Evolutionary conservation across 2,329 filamentous ascomycete species (phyloP), one percentile per base, ranked within the genome.

Genomic region (Botrytis medusae): DNA sequence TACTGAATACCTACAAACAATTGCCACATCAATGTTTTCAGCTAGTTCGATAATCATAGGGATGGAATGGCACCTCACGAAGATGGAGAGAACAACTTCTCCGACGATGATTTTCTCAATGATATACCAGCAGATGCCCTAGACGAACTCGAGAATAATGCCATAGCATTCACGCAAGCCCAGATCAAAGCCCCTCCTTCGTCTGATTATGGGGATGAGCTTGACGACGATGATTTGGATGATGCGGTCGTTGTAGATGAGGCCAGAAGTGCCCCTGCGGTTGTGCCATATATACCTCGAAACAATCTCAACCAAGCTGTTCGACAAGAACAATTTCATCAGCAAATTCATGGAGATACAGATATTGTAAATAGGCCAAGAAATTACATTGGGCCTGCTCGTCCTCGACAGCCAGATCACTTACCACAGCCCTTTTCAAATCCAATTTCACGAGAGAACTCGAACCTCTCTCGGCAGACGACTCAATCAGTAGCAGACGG

Each of bases 101-200:
- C 86, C 74, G 90, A 91, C 79, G 90, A 91, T 79, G 89, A 90
- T 79, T 89, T 86, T 74, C 84, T 92, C 77, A 89, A 92, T 80
- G 84, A 87, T 59, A 82, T 92, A 60, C 87, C 89, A 76, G 84
- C 86, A 75, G 85, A 86, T 75, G 84, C 84, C 64, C 83, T 92
- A 5, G 85, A 88, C 77, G 88, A 91, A 79, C 87, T 92, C 75
- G 90, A 92, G 79, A 86, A 87, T 78, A 86, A 87, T 78, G 90
- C 90, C 57, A 88, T 91, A 76, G 87, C 87, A 76, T 86, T 86
- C 76, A 91, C 89, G 7, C 80, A 82, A 34, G 75, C 74, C 60
- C 73, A 64, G 48, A 18, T 74, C 18, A 78, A 77, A 48, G 62
- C 71, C 16, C 71, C 77, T 54, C 76, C 78, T 34, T 82, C 81